These are phyloP conservation scores for Trypanosomatidae sp. DNA, from an alignment of 208 protist genomes.

Conservation along the genomic window DNA sequence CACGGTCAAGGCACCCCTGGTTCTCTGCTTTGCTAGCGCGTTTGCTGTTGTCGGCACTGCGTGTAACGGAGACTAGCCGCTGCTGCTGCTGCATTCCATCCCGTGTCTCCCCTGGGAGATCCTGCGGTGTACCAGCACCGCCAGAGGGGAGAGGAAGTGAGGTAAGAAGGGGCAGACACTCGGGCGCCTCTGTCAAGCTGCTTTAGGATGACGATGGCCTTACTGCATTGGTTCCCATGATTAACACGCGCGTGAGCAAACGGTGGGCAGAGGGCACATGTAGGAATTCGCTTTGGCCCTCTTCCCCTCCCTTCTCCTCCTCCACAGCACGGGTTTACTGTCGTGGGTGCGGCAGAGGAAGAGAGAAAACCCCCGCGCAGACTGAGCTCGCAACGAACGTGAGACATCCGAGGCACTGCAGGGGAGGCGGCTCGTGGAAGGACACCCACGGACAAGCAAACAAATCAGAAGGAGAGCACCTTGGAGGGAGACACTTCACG, in stretches of 20 bases:
- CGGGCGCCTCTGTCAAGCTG: not conserved
- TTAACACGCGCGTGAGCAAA: not conserved
- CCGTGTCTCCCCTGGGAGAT: not conserved
- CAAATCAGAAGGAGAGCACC: conserved; percentile 24
- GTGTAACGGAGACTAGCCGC: not conserved
- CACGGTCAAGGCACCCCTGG: not conserved
- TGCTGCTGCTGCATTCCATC: not conserved
- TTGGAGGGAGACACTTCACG: conserved; percentile 1
- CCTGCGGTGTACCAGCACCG: not conserved
- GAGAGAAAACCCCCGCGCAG: not conserved
- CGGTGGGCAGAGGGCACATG: too few species aligned
- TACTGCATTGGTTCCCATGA: not conserved
- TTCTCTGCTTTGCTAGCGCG: not conserved
- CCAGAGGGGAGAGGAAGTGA: too few species aligned
- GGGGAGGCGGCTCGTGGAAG: not conserved
- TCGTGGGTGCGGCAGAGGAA: not conserved
- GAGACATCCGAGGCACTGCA: not conserved
- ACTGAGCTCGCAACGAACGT: not conserved
- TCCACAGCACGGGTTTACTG: not conserved
- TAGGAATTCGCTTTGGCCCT: not conserved
- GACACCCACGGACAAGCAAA: not conserved
- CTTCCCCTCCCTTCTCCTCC: not conserved
- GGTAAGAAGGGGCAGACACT: not conserved
- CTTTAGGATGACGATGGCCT: not conserved
- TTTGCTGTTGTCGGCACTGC: not conserved